Evolutionary conservation across 225 moss, liverwort and hornwort genomes (phyloP).

Genomic region (Antitrichia curtipendula): DNA sequence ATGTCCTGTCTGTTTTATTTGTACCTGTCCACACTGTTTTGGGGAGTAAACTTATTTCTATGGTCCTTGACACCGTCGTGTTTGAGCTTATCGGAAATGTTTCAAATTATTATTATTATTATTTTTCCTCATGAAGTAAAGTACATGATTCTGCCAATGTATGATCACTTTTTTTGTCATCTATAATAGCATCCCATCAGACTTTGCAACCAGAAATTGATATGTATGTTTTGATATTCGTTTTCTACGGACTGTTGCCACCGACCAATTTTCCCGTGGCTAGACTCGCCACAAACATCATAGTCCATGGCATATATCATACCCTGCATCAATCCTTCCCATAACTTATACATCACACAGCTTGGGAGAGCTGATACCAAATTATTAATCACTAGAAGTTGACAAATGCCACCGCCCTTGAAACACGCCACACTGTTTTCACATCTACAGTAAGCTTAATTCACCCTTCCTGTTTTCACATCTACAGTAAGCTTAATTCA

Average conservation of each 20-base stretch:
- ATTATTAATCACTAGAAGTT: neutral
- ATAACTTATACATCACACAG: neutral
- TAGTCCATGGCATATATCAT: neutral
- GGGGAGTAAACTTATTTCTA: neutral
- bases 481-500: too few species aligned
- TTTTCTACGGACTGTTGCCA: neutral
- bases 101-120: neutral
- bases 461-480: too few species aligned
- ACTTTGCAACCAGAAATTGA: neutral
- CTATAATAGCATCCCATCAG: neutral
- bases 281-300: neutral
- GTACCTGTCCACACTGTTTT: neutral
- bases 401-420: neutral
- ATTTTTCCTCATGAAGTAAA: neutral
- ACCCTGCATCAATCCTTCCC: neutral
- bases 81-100: neutral
- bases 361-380: neutral
- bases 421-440: neutral
- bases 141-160: neutral
- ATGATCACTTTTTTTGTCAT: neutral
- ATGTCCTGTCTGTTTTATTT: neutral
- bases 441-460: neutral
- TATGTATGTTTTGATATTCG: neutral
- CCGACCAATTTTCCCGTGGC: neutral
- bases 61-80: neutral